A percentile compares a stretch with the other conserved stretches of the same genome.
These are phyloP conservation scores for Catharanthus roseus DNA, from an alignment of 257 asterid genomes.

Conservation along the genomic window DNA sequence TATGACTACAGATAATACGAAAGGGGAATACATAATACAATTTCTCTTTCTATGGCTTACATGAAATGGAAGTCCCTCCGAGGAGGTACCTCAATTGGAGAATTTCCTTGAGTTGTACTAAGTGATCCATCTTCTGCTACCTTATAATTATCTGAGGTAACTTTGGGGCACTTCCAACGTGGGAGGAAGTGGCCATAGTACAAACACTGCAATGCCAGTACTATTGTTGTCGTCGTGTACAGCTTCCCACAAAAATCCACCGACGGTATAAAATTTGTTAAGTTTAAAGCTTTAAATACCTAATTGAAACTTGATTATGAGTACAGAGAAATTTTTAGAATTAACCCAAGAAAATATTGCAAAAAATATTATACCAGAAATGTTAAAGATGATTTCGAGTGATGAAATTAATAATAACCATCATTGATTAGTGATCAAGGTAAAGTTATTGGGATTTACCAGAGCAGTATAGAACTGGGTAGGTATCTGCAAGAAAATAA, in stretches of 20 bases:
- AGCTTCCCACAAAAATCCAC: constrained; percentile 23
- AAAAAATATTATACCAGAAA: too few relatives aligned
- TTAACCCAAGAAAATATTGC: too few relatives aligned
- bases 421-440: too few relatives aligned
- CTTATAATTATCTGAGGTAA: constrained; percentile 5
- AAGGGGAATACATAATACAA: too few relatives aligned
- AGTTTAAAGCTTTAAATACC: too few relatives aligned
- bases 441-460: constrained; percentile 31
- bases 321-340: too few relatives aligned
- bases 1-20: too few relatives aligned
- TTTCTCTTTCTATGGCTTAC: too few relatives aligned
- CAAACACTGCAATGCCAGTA: constrained; percentile 47
- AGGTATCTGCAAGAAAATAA: constrained; percentile 45
- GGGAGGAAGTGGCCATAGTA: constrained; percentile 37
- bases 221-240: constrained; percentile 36
- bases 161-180: constrained; percentile 14
- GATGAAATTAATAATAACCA: too few relatives aligned
- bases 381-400: too few relatives aligned
- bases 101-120: constrained; percentile 12
- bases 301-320: too few relatives aligned
- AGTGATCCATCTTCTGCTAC: constrained; percentile 6
- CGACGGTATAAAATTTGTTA: too few relatives aligned
- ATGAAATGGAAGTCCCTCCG: constrained; percentile 31
- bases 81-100: constrained; percentile 36
- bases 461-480: constrained; percentile 56